Evolutionary conservation across 768 basidiomycete genomes (phyloP).

Genomic region (Cubamyces lactineus): DNA sequence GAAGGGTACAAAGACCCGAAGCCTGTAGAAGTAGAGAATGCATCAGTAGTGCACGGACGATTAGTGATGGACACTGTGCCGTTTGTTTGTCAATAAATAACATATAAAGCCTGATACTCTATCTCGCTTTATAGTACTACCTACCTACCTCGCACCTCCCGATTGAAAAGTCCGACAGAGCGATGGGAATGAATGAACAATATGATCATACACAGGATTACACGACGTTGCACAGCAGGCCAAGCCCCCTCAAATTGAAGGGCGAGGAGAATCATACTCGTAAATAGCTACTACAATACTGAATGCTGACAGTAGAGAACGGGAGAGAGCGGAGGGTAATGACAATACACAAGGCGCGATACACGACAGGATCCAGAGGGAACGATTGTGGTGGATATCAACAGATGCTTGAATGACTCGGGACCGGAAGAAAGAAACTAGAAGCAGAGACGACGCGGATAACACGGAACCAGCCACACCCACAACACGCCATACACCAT

Average conservation of each 20-base stretch:
- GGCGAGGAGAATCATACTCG: not conserved
- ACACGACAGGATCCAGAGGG: not conserved
- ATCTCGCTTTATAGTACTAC: too few species aligned
- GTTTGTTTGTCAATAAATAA: not conserved
- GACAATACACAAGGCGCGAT: not conserved
- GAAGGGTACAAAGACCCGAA: too few species aligned
- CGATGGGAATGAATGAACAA: not conserved
- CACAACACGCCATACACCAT: not conserved
- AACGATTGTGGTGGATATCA: not conserved
- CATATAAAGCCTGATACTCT: too few species aligned
- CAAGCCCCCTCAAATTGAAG: not conserved
- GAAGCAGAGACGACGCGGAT: not conserved
- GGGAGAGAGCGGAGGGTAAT: not conserved
- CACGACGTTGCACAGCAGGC: slow-evolving; percentile 8
- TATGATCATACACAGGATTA: slow-evolving; percentile 1
- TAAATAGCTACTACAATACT: slow-evolving; percentile 1
- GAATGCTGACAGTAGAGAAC: not conserved
- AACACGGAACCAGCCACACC: not conserved
- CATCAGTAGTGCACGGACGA: too few species aligned
- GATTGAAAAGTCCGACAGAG: too few species aligned
- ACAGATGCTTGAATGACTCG: not conserved
- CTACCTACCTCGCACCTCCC: too few species aligned
- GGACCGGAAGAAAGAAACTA: not conserved
- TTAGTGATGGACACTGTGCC: not conserved
- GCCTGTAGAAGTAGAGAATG: too few species aligned